Conservation (phyloP, 768 basidiomycete genomes). For the Termitomyces sp. region DNA sequence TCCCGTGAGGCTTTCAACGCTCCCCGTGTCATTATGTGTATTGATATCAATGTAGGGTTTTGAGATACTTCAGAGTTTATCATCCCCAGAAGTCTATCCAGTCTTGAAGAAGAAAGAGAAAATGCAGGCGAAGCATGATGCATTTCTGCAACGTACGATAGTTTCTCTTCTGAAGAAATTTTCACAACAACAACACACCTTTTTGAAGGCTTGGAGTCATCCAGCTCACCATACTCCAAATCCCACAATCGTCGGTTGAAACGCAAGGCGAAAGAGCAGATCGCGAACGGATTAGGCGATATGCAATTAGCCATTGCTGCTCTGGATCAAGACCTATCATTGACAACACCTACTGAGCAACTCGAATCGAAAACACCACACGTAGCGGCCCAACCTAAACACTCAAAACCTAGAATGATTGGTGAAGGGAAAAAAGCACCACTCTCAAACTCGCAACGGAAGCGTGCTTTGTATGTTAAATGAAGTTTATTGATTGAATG, state of each 20-base stretch:
- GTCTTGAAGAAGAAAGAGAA: conserved; percentile 63
- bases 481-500: not conserved
- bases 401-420: conserved; percentile 48
- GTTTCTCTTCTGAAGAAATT: not conserved
- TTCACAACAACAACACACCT: not conserved
- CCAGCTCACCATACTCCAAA: conserved; percentile 60
- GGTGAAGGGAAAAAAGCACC: conserved; percentile 61
- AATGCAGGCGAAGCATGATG: conserved; percentile 59
- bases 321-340: conserved; percentile 37
- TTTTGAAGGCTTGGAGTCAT: conserved; percentile 43
- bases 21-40: conserved; percentile 4
- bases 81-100: conserved; percentile 18
- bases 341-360: conserved; percentile 11
- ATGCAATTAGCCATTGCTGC: conserved; percentile 53
- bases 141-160: conserved; percentile 60
- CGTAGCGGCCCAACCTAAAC: conserved; percentile 18
- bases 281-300: conserved; percentile 47
- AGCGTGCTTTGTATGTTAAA: conserved; percentile 58
- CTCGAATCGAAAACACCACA: conserved; percentile 15
- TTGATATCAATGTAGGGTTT: conserved; percentile 29
- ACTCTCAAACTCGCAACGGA: conserved; percentile 62
- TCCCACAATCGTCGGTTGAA: conserved; percentile 69
- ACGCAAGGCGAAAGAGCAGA: conserved; percentile 61
- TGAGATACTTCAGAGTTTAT: conserved; percentile 39
- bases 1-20: conserved; percentile 32